Evolutionary conservation across 2,329 filamentous ascomycete genomes (phyloP).

Genomic region (Trichoderma koningii): DNA sequence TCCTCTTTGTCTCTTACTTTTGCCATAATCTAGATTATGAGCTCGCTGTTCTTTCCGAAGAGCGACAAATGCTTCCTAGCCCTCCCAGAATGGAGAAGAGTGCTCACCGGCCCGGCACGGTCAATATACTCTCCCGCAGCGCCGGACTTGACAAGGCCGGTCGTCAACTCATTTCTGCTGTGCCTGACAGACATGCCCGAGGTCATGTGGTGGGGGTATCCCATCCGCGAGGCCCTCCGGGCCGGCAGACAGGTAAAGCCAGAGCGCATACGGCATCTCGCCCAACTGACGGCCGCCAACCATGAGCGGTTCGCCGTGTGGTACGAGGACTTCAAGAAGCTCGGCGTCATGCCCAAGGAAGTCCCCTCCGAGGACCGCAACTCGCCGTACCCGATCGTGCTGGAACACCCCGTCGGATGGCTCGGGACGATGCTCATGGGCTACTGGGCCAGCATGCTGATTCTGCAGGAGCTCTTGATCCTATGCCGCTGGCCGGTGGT

Average conservation of each 20-base stretch:
- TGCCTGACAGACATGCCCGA: slow-evolving; percentile 41
- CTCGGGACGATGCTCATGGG: slow-evolving; percentile 41
- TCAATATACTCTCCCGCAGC: slow-evolving; percentile 35
- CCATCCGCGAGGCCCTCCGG: slow-evolving; percentile 25
- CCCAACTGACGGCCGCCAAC: slow-evolving; percentile 34
- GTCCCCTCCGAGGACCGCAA: slow-evolving; percentile 36
- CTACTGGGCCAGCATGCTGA: slow-evolving; percentile 45
- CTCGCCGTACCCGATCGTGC: slow-evolving; percentile 40
- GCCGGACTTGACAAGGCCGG: slow-evolving; percentile 32
- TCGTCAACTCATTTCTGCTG: slow-evolving; percentile 41
- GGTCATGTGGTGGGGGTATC: slow-evolving; percentile 39
- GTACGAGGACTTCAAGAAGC: slow-evolving; percentile 36
- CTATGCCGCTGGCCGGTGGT: slow-evolving; percentile 38
- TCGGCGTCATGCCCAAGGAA: slow-evolving; percentile 36
- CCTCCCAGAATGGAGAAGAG: slow-evolving; percentile 41
- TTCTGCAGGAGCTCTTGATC: slow-evolving; percentile 43
- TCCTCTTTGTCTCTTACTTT: neutral
- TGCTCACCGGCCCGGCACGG: slow-evolving; percentile 36
- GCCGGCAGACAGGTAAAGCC: slow-evolving; percentile 37
- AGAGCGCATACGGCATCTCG: slow-evolving; percentile 37
- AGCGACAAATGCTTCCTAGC: slow-evolving; percentile 43
- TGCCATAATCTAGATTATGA: slow-evolving; percentile 40
- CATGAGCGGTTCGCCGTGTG: slow-evolving; percentile 40
- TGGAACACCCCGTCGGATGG: slow-evolving; percentile 40
- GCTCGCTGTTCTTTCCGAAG: slow-evolving; percentile 42